These are phyloP conservation scores for Dysphania ambrosioides DNA, from an alignment of 148 eudicot species.

Conservation along the genomic window DNA sequence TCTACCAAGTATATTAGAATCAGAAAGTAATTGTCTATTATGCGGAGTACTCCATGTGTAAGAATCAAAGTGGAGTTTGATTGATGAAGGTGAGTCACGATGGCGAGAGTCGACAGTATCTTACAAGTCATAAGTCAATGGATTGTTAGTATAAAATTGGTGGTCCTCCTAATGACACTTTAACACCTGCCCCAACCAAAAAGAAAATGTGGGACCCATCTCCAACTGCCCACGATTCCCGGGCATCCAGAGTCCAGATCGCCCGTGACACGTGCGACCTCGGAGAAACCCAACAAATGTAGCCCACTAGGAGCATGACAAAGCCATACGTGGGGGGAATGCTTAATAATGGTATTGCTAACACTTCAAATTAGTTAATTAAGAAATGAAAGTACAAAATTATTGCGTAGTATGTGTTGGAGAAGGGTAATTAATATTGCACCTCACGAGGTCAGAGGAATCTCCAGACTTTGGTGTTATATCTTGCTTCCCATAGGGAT, in stretches of 20 bases:
- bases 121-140: constrained; percentile 22
- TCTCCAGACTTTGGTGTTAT: constrained; percentile 16
- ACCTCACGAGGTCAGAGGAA: constrained; percentile 26
- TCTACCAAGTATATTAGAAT: too few relatives aligned
- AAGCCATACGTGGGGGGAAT: constrained; percentile 14
- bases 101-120: constrained; percentile 9
- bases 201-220: constrained; percentile 12
- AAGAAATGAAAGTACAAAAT: background rate
- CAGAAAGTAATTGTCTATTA: too few relatives aligned
- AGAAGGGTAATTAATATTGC: background rate
- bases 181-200: constrained; percentile 22
- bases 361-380: background rate
- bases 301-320: constrained; percentile 20
- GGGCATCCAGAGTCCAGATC: constrained; percentile 21
- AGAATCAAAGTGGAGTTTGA: too few relatives aligned
- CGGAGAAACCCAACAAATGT: constrained; percentile 12
- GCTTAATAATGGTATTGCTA: background rate
- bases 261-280: constrained; percentile 32
- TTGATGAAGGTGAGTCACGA: constrained; percentile 16
- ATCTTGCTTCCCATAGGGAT: constrained; percentile 21
- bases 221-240: constrained; percentile 26
- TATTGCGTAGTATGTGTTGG: background rate
- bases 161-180: background rate
- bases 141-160: background rate
- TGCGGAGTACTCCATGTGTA: too few relatives aligned